A percentile compares a stretch with the other conserved stretches of the same genome.
These are phyloP conservation scores for Misopates orontium DNA, from an alignment of 257 asterid genomes.

Conservation along the genomic window DNA sequence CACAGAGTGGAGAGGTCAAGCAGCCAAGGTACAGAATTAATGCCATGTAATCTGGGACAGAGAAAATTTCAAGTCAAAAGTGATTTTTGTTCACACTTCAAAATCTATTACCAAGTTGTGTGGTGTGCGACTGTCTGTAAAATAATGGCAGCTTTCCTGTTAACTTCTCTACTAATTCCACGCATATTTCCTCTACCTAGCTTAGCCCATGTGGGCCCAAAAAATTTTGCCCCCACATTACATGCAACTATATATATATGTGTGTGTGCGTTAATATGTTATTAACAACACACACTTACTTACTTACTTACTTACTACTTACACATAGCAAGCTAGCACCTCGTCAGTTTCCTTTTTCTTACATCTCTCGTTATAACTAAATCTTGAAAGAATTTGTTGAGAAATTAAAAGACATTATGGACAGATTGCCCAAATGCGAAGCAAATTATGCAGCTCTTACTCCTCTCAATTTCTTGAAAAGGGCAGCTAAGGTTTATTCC, in stretches of 20 bases:
- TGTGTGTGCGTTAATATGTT: too few species aligned
- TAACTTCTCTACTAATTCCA: conserved; percentile 6
- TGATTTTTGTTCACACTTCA: neutral
- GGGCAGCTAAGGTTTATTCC: conserved; percentile 66
- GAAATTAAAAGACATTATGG: conserved; percentile 33
- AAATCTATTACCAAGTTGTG: neutral
- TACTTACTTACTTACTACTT: neutral
- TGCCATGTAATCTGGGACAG: neutral
- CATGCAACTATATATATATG: conserved; percentile 14
- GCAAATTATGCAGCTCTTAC: conserved; percentile 73
- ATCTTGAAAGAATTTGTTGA: neutral
- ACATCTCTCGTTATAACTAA: neutral
- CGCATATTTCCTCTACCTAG: neutral
- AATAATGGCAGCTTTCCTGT: conserved; percentile 34
- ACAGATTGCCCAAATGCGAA: conserved; percentile 56
- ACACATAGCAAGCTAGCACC: neutral
- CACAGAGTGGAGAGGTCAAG: conserved; percentile 51
- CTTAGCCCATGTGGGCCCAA: neutral
- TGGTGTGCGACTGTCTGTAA: conserved; percentile 15
- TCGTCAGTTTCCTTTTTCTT: neutral
- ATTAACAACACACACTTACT: neutral
- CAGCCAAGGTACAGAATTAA: conserved; percentile 48
- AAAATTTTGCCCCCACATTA: neutral
- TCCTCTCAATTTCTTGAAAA: conserved; percentile 66
- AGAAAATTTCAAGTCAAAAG: conserved; percentile 42